Percentiles rank a stretch among this genome's conserved stretches.
These are phyloP conservation scores for Phytophthora tubulina DNA, from an alignment of 352 stramenopile species.

Conservation along the genomic window DNA sequence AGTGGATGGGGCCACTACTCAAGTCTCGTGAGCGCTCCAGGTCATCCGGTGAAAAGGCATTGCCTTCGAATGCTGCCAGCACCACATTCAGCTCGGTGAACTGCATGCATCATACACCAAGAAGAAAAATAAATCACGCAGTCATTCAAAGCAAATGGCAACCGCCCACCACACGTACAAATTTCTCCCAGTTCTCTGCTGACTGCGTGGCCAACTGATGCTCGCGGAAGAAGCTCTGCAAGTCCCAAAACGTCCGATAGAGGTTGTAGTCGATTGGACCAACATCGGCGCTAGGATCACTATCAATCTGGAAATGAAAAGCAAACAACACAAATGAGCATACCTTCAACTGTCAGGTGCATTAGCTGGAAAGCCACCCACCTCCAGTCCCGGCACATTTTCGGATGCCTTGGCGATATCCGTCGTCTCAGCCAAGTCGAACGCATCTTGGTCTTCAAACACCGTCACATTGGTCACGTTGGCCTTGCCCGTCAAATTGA, in stretches of 20 bases:
- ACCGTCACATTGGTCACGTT: constrained; percentile 84
- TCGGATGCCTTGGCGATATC: constrained; percentile 53
- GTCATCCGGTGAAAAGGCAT: constrained; percentile 87
- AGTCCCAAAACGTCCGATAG: constrained; percentile 92
- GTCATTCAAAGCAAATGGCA: neutral
- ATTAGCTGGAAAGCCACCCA: constrained; percentile 22
- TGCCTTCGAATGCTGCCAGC: constrained; percentile 85
- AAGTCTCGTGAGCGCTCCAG: constrained; percentile 75
- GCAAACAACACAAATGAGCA: constrained; percentile 6
- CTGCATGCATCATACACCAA: constrained; percentile 38
- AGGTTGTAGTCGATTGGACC: constrained; percentile 91
- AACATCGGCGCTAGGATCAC: constrained; percentile 49
- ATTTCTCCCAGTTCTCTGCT: constrained; percentile 80
- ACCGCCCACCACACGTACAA: constrained; percentile 63
- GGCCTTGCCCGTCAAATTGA: constrained; percentile 84
- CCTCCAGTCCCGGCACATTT: constrained; percentile 39
- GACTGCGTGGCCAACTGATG: constrained; percentile 73
- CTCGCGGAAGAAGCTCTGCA: constrained; percentile 90
- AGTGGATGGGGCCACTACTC: constrained; percentile 27
- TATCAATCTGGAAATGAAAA: constrained; percentile 54
- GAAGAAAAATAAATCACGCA: constrained; percentile 5
- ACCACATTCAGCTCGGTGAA: constrained; percentile 83
- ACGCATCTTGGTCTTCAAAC: constrained; percentile 84
- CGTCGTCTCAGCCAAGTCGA: constrained; percentile 67
- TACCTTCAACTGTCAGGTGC: neutral